Evolutionary conservation across 768 basidiomycete species (phyloP).

Genomic region (Suillus ampliporus): DNA sequence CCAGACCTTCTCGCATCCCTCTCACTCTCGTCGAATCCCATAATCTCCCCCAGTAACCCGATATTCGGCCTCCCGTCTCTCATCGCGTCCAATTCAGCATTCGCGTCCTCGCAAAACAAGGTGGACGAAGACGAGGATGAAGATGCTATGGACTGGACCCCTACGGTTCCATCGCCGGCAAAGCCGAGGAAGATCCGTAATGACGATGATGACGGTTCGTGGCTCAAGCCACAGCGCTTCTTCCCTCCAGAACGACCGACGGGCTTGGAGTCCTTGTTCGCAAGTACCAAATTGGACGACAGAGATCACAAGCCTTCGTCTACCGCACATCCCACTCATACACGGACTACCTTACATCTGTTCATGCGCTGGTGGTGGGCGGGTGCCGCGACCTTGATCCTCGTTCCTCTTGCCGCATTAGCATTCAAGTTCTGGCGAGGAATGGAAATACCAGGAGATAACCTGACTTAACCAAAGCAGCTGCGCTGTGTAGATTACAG

Average conservation of each 20-base stretch:
- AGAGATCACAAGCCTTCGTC: conserved; percentile 6
- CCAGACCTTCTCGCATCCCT: conserved; percentile 66
- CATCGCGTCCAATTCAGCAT: conserved; percentile 30
- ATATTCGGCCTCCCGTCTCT: conserved; percentile 78
- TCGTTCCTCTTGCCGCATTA: conserved; percentile 28
- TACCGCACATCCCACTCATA: background rate
- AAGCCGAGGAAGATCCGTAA: conserved; percentile 27
- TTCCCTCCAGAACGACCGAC: conserved; percentile 82
- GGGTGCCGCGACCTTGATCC: conserved; percentile 14
- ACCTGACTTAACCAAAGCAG: background rate
- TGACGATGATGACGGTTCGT: conserved; percentile 47
- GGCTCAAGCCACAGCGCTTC: conserved; percentile 74
- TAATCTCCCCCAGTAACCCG: conserved; percentile 53
- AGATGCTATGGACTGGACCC: conserved; percentile 74
- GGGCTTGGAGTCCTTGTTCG: conserved; percentile 74
- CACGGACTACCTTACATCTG: background rate
- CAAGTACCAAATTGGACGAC: conserved; percentile 64
- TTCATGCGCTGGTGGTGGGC: conserved; percentile 18
- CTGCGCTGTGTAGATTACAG: background rate
- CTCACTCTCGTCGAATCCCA: conserved; percentile 68
- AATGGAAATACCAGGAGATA: background rate
- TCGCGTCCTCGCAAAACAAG: conserved; percentile 30
- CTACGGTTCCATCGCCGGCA: conserved; percentile 46
- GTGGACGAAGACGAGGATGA: conserved; percentile 36
- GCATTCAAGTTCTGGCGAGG: conserved; percentile 27